Conservation (phyloP, 2,329 filamentous ascomycete genomes). For the Trichophyton verrucosum region DNA sequence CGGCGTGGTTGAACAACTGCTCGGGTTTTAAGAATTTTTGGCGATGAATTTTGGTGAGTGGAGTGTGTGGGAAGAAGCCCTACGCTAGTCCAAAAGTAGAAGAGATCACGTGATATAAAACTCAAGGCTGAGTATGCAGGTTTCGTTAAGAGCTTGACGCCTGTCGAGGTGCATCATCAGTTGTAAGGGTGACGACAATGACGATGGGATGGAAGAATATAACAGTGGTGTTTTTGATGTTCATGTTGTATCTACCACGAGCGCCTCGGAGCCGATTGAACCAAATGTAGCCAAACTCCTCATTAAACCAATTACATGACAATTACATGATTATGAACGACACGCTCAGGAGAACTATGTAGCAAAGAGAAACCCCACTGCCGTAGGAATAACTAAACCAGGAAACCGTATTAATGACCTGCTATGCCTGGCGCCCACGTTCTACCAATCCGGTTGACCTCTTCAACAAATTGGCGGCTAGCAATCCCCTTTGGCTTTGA, state of each 20-base stretch:
- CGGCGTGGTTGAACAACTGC: conserved; percentile 10
- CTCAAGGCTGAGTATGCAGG: too few species aligned
- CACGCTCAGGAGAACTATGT: neutral
- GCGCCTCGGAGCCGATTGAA: neutral
- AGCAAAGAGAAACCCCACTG: neutral
- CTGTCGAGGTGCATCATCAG: neutral
- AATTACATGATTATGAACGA: neutral
- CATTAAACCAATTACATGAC: neutral
- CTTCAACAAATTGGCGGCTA: conserved; percentile 65
- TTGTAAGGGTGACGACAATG: neutral
- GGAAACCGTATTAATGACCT: neutral
- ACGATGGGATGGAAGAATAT: neutral
- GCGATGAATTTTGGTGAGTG: conserved; percentile 9
- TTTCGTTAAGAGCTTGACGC: neutral
- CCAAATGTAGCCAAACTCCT: neutral
- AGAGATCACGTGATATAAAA: conserved; percentile 4
- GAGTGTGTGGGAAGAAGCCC: conserved; percentile 31
- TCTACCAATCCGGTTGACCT: conserved; percentile 77
- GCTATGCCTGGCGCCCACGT: conserved; percentile 64
- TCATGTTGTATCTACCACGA: neutral
- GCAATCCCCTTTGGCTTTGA: conserved; percentile 43
- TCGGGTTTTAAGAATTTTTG: conserved; percentile 3
- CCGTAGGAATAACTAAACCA: neutral
- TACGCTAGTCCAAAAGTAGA: conserved; percentile 26
- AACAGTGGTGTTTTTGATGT: neutral